Evolutionary conservation across 108 stramenopile species (phyloP).

Genomic region (Skeletonema potamos): DNA sequence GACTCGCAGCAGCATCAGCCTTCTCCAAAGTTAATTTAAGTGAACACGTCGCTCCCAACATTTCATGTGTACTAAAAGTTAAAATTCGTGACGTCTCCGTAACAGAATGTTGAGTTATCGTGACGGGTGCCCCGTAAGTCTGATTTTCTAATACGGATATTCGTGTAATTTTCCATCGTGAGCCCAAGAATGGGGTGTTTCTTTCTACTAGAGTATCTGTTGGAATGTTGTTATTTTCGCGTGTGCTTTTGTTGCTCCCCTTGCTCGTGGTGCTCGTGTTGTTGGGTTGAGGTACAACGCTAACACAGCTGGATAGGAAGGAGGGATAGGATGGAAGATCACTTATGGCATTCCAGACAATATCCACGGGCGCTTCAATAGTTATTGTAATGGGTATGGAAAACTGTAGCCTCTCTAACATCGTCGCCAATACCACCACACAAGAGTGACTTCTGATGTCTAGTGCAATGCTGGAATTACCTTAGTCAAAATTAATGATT

Average conservation of each 20-base stretch:
- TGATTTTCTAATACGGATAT: conserved; percentile 6
- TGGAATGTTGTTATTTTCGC: background rate
- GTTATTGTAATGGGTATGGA: background rate
- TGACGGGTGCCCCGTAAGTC: background rate
- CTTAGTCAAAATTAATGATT: too few species aligned
- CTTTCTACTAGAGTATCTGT: background rate
- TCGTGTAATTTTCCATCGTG: conserved; percentile 4
- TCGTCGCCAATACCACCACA: too few species aligned
- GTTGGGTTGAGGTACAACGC: background rate
- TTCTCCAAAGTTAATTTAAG: background rate
- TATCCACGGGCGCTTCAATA: background rate
- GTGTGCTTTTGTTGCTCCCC: background rate
- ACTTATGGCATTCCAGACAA: background rate
- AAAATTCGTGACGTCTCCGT: background rate
- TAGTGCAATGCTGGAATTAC: too few species aligned
- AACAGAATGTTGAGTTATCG: background rate
- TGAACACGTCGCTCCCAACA: conserved; percentile 7
- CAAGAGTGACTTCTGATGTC: too few species aligned
- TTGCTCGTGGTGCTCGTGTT: background rate
- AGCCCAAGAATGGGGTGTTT: background rate
- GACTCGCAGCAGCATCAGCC: background rate
- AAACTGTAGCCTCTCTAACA: background rate
- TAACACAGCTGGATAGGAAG: background rate
- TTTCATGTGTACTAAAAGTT: background rate
- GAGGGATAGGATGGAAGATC: background rate